phyloP scores from a whole-genome alignment of 495 filamentous ascomycete species.

The Tuber indicum region DNA sequence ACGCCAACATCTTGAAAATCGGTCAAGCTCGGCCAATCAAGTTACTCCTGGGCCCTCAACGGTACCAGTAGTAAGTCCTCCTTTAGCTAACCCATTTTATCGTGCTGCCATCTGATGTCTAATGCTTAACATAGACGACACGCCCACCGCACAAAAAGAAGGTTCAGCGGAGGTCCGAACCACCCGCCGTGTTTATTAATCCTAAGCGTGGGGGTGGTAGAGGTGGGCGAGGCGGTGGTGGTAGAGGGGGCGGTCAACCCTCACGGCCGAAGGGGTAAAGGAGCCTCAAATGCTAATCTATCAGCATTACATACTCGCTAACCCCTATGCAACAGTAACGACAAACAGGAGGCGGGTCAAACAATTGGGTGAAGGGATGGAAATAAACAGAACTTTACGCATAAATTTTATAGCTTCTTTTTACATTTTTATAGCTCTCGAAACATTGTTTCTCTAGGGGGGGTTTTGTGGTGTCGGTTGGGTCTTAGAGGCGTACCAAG shows the following conservation, averaged over 20 bases:
- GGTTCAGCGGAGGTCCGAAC: slow-evolving; percentile 8
- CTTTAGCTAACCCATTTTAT: not conserved
- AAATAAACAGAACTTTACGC: not conserved
- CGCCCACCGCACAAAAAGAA: slow-evolving; percentile 9
- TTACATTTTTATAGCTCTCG: not conserved
- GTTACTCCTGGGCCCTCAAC: slow-evolving; percentile 1
- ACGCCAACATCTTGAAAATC: slow-evolving; percentile 6
- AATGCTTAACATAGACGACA: not conserved
- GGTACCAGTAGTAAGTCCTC: not conserved
- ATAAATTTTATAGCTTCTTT: not conserved
- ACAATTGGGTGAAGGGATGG: not conserved
- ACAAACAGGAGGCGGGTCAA: not conserved
- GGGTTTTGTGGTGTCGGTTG: not conserved
- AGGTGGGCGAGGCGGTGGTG: not conserved
- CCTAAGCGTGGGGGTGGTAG: slow-evolving; percentile 6
- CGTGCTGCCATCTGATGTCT: not conserved
- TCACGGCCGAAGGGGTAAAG: not conserved
- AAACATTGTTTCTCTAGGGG: not conserved
- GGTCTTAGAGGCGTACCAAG: not conserved
- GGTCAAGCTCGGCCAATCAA: slow-evolving; percentile 1
- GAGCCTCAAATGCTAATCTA: not conserved
- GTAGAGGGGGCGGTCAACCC: not conserved
- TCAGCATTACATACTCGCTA: not conserved
- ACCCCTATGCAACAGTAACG: not conserved
- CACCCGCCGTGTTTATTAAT: slow-evolving; percentile 21